Percentiles rank a stretch among this genome's conserved stretches.
Evolutionary conservation across 116 monocot species (phyloP).

Genomic region (Phalaenopsis hybrid): DNA sequence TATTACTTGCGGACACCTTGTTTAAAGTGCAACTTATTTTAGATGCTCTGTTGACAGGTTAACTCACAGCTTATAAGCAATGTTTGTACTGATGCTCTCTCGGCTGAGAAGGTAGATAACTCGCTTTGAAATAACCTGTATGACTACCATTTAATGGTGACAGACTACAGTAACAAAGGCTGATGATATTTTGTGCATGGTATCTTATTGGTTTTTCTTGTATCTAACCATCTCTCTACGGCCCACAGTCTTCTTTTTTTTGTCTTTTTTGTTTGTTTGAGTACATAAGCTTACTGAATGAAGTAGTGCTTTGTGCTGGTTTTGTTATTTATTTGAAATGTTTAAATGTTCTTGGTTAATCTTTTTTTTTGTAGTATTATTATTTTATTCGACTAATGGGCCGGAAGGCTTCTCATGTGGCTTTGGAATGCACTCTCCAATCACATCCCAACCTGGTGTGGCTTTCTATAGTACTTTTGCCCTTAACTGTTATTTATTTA

Average conservation of each 20-base stretch:
- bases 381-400: conserved; percentile 91
- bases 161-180: no score
- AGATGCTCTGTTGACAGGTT: conserved; percentile 37
- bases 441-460: conserved; percentile 82
- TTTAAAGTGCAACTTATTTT: neutral
- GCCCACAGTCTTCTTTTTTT: no score
- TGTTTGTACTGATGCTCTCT: conserved; percentile 90
- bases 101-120: conserved; percentile 72
- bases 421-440: conserved; percentile 80
- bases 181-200: no score
- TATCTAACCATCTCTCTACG: no score
- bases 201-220: no score
- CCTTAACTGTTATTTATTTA: no score
- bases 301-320: no score
- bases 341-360: no score
- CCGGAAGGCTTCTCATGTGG: conserved; percentile 83
- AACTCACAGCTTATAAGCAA: conserved; percentile 96
- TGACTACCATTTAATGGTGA: neutral
- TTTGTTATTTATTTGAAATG: no score
- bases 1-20: no score
- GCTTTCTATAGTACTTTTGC: neutral
- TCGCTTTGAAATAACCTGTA: neutral
- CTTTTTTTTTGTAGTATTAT: conserved; percentile 52
- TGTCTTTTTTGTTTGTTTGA: no score
- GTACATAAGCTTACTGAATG: no score